Evolutionary conservation across 352 stramenopile genomes (phyloP).

Genomic region (Pythium monospermum): DNA sequence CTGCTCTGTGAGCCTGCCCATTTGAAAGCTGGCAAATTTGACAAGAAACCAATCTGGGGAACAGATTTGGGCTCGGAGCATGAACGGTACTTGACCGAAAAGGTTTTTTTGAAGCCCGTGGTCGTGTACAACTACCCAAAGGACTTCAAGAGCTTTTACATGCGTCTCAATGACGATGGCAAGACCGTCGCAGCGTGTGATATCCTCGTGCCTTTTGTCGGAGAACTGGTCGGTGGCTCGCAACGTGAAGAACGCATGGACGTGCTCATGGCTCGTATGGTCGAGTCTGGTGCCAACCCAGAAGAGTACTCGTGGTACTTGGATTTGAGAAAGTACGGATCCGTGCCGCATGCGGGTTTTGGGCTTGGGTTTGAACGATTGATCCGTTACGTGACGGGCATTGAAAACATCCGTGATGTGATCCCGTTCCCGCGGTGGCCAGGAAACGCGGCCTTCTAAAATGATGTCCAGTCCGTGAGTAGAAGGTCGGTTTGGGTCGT

Average conservation of each 20-base stretch:
- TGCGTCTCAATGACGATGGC: conserved; percentile 96
- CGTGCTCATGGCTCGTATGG: conserved; percentile 75
- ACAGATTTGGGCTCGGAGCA: conserved; percentile 97
- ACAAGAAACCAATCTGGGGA: conserved; percentile 89
- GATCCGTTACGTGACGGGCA: conserved; percentile 96
- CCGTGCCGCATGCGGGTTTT: conserved; percentile 96
- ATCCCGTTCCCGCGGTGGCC: conserved; percentile 98
- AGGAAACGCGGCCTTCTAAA: conserved; percentile 91
- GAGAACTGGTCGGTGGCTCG: conserved; percentile 97
- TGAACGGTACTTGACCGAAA: conserved; percentile 95
- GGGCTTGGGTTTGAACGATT: conserved; percentile 98
- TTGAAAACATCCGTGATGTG: conserved; percentile 99
- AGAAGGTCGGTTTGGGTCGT: too few species aligned
- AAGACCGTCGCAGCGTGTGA: conserved; percentile 98
- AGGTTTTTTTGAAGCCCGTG: conserved; percentile 83
- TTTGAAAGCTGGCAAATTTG: conserved; percentile 84
- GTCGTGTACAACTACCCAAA: conserved; percentile 99
- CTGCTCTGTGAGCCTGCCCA: conserved; percentile 86
- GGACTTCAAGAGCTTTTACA: conserved; percentile 99
- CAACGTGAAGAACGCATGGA: conserved; percentile 95
- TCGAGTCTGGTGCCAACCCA: conserved; percentile 65
- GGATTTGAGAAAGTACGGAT: conserved; percentile 93
- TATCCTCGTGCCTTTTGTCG: conserved; percentile 95
- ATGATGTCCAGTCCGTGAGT: too few species aligned
- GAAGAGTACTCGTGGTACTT: conserved; percentile 97